Percentiles rank a stretch among this genome's conserved stretches.
Conservation (phyloP, 2,329 filamentous ascomycete genomes). For the Didymella pomorum region DNA sequence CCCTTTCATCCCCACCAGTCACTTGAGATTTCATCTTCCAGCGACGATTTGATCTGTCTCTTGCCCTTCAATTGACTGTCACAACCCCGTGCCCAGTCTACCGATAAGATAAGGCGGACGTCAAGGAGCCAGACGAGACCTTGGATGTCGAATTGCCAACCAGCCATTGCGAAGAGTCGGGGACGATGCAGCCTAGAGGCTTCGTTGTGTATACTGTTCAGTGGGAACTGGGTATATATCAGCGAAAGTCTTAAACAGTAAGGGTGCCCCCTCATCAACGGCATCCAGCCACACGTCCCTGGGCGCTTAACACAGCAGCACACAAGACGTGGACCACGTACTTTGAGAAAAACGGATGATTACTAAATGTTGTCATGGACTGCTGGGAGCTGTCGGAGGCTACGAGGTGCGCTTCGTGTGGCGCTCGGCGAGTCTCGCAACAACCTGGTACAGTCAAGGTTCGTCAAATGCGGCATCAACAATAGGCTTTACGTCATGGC, state of each 20-base stretch:
- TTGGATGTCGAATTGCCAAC: not conserved
- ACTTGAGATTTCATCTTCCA: not conserved
- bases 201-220: too few relatives aligned
- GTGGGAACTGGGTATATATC: not conserved
- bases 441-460: not conserved
- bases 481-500: not conserved
- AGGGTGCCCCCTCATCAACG: constrained; percentile 10
- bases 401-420: not conserved
- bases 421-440: not conserved
- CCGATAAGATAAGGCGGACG: not conserved
- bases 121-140: not conserved
- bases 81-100: not conserved
- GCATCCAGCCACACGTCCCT: constrained; percentile 2
- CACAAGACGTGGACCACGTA: not conserved
- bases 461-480: not conserved
- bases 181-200: not conserved
- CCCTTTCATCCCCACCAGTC: not conserved
- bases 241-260: constrained; percentile 8
- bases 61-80: not conserved
- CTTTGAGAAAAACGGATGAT: not conserved
- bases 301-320: not conserved
- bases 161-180: not conserved
- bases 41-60: not conserved
- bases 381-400: not conserved
- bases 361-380: not conserved